Evolutionary conservation across 2,329 filamentous ascomycete genomes (phyloP), one percentile per base, ranked within the genome.

Genomic region (Dendrostoma leiphaemia): DNA sequence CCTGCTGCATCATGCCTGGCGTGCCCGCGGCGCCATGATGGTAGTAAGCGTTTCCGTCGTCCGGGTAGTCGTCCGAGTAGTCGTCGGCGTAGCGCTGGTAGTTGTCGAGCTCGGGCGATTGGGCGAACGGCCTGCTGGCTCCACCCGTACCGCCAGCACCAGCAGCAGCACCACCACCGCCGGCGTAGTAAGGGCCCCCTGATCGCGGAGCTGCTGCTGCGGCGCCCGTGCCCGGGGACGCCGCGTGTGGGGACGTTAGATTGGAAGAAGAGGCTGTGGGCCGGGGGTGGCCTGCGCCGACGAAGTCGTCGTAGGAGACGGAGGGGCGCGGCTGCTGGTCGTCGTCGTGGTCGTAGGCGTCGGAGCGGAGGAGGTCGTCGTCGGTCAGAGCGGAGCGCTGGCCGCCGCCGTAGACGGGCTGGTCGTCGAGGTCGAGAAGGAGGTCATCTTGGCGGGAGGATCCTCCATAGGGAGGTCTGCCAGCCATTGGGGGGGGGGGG

Each of bases 281-380:
- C 58, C 76, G 77, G 32, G 51, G 35, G 6, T 49, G 52, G 60
- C 76, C 75, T 47, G 78, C 85, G 60, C 93, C 93, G 59, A 97
- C 87, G 69, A 97, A 97, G 65, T 94, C 89, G 78, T 97, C 93
- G 73, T 97, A 97, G 55, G 91, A 96, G 49, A 93, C 85, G 24
- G 92, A 97, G 49, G 91, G 90, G 62, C 93, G 88, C 54, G 84
- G 74, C 59, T 82, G 81, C 58, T 82, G 81, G 44, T 80, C 75
- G 62, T 81, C 76, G 61, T 89, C 83, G 59, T 84, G 79, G 65
- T 89, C 80, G 66, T 88, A 84, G 65, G 88, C 82, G 73, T 90
- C 92, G 61, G 84, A 84, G 68, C 85, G 82, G 66, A 93, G 75
- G 45, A 96, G 78, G 61, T 92, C 85, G 62, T 95, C 88, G 69